Evolutionary conservation across 768 basidiomycete species (phyloP).

Genomic region (Steccherinum ochraceum): DNA sequence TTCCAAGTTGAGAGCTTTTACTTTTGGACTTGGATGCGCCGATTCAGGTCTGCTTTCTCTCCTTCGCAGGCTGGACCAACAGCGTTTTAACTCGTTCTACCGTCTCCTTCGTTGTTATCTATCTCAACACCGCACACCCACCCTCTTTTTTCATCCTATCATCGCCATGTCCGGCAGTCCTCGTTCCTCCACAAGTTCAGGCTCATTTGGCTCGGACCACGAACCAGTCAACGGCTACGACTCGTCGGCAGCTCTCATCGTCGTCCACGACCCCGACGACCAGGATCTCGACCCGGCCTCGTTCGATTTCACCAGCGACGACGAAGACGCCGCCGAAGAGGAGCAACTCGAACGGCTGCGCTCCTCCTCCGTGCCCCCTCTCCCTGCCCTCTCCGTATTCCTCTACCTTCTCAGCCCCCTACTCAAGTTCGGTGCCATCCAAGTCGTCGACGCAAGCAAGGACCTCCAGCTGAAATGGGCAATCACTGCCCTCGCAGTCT

Average conservation of each 20-base stretch:
- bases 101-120: background rate
- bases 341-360: constrained; percentile 19
- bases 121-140: background rate
- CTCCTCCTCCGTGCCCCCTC: constrained; percentile 41
- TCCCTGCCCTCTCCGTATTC: constrained; percentile 52
- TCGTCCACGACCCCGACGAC: constrained; percentile 52
- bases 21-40: background rate
- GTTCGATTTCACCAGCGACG: constrained; percentile 35
- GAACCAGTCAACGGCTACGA: constrained; percentile 22
- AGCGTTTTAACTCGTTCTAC: background rate
- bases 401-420: constrained; percentile 65
- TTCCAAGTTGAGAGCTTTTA: too few relatives aligned
- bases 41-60: background rate
- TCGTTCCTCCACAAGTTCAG: constrained; percentile 17
- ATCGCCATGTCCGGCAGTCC: constrained; percentile 8
- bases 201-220: constrained; percentile 16
- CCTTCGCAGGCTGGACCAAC: background rate
- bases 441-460: constrained; percentile 42
- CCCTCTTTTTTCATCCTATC: constrained; percentile 5
- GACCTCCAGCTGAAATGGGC: constrained; percentile 41
- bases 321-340: constrained; percentile 35
- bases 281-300: constrained; percentile 15
- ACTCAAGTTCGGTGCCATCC: constrained; percentile 65
- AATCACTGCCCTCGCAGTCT: constrained; percentile 42
- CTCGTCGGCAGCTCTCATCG: constrained; percentile 53